Evolutionary conservation across 768 basidiomycete genomes (phyloP).

Genomic region (Mycena belliarum): DNA sequence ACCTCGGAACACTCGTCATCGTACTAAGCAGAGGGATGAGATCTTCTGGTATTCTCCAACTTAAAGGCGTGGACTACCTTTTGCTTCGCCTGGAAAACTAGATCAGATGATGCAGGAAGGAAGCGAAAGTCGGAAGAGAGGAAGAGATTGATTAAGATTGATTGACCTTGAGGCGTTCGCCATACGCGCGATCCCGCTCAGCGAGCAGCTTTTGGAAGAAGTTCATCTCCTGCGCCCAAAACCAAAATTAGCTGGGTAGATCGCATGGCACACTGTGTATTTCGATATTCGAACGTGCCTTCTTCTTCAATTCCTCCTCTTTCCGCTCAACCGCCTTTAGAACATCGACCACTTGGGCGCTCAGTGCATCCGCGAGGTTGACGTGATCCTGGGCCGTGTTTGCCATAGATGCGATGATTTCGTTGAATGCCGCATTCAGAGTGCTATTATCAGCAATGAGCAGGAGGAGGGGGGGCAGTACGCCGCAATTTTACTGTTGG

Average conservation of each 20-base stretch:
- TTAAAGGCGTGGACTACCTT: constrained; percentile 46
- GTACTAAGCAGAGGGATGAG: constrained; percentile 51
- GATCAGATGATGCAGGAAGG: constrained; percentile 17
- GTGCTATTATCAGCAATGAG: constrained; percentile 48
- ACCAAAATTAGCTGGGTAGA: constrained; percentile 8
- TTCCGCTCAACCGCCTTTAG: constrained; percentile 60
- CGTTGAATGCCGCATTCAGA: constrained; percentile 67
- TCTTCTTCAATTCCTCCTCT: constrained; percentile 69
- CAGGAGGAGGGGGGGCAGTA: constrained; percentile 2
- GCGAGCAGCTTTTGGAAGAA: constrained; percentile 71
- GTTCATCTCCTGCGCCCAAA: constrained; percentile 53
- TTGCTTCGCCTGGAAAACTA: constrained; percentile 52
- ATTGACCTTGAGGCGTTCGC: constrained; percentile 69
- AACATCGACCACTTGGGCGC: constrained; percentile 60
- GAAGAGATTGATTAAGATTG: too few relatives aligned
- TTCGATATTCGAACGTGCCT: constrained; percentile 45
- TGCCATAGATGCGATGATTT: constrained; percentile 61
- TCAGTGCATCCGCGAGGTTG: constrained; percentile 62
- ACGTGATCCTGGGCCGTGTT: constrained; percentile 70
- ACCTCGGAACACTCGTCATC: constrained; percentile 78
- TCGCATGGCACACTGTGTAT: constrained; percentile 5
- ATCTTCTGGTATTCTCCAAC: not conserved
- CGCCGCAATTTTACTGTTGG: constrained; percentile 47
- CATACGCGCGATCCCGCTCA: constrained; percentile 69
- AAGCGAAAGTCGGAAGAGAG: not conserved